These are phyloP conservation scores for Citrus cavaleriei DNA, from an alignment of 345 rosid genomes.

Conservation along the genomic window DNA sequence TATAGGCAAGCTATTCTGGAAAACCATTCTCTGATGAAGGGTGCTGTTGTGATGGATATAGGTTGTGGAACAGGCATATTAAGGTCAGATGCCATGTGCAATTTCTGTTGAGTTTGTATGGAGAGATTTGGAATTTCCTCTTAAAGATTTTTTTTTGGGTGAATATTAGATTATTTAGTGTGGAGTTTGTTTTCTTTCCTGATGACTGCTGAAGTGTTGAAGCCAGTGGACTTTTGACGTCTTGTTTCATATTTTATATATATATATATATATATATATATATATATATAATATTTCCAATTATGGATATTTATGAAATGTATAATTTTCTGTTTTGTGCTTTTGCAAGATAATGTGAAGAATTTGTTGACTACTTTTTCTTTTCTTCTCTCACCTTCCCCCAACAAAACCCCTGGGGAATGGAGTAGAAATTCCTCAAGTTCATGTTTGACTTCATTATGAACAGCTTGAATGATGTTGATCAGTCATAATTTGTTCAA, in stretches of 20 bases:
- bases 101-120: not conserved
- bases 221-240: not conserved
- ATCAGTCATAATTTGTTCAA: not conserved
- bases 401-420: too few relatives aligned
- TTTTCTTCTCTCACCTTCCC: not conserved
- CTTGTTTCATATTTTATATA: not conserved
- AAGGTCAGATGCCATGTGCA: slow-evolving; percentile 40
- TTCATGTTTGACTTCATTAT: not conserved
- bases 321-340: too few relatives aligned
- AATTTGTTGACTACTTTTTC: not conserved
- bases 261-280: too few relatives aligned
- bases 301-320: too few relatives aligned
- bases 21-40: slow-evolving; percentile 70
- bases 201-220: not conserved
- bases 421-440: not conserved
- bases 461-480: not conserved
- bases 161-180: not conserved
- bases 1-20: slow-evolving; percentile 77
- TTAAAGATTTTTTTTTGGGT: not conserved
- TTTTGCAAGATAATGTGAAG: not conserved
- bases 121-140: not conserved
- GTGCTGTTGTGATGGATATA: slow-evolving; percentile 91
- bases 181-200: not conserved
- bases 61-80: slow-evolving; percentile 97
- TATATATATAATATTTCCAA: too few relatives aligned